Evolutionary conservation across 257 asterid species (phyloP).

Genomic region (Henckelia pumila): DNA sequence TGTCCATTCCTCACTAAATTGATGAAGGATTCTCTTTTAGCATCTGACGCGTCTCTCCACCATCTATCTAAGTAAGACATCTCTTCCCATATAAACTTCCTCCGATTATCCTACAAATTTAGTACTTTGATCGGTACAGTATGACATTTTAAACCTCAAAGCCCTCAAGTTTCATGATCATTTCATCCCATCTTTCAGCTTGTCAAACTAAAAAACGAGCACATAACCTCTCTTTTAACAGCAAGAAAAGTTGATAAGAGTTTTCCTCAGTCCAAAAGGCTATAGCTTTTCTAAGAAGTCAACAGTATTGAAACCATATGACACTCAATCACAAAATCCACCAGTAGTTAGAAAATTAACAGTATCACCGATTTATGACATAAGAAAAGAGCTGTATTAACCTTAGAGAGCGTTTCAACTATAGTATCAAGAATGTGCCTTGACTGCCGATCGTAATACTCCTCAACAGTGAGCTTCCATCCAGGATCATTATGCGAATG

Average conservation of each 20-base stretch:
- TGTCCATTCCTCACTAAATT: conserved; percentile 82
- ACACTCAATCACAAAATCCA: conserved; percentile 5
- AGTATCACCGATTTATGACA: neutral
- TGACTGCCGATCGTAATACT: conserved; percentile 84
- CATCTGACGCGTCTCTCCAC: conserved; percentile 93
- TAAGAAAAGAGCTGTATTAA: conserved; percentile 21
- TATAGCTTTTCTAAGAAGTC: neutral
- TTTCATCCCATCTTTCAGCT: neutral
- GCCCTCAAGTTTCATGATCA: conserved; percentile 14
- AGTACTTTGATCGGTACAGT: conserved; percentile 23
- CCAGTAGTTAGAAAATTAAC: conserved; percentile 1
- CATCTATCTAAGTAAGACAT: conserved; percentile 98
- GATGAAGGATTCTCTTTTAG: conserved; percentile 64
- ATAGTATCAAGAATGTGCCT: conserved; percentile 85
- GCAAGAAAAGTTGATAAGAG: neutral
- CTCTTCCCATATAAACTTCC: conserved; percentile 99
- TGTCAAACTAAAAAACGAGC: neutral
- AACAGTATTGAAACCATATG: conserved; percentile 15
- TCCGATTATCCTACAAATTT: conserved; percentile 59
- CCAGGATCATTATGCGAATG: conserved; percentile 99
- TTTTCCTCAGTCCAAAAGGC: neutral
- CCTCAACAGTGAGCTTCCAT: conserved; percentile 94
- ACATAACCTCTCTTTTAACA: neutral
- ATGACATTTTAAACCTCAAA: conserved; percentile 12
- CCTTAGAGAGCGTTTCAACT: conserved; percentile 82